Percentiles rank a stretch among this genome's conserved stretches.
phyloP scores from a whole-genome alignment of 78 protist genomes.

The Pigoraptor vietnamica region DNA sequence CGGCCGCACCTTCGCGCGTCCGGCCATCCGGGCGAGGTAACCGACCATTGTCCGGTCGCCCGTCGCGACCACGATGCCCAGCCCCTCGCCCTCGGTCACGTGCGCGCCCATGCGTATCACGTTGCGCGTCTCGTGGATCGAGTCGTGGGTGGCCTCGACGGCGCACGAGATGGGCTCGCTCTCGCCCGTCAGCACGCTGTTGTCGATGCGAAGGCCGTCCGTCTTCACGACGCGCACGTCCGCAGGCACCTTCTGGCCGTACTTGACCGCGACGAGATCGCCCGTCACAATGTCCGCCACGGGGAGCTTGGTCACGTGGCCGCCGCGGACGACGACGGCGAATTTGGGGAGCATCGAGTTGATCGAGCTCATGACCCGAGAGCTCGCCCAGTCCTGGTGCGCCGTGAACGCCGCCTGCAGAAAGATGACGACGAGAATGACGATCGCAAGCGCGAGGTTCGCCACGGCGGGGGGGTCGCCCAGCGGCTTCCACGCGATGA shows the following conservation, averaged over 20 bases:
- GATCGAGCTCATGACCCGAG: slow-evolving; percentile 73
- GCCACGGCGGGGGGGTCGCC: no score
- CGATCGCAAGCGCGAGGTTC: slow-evolving; percentile 63
- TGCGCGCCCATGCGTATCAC: slow-evolving; percentile 70
- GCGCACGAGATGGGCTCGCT: slow-evolving; percentile 67
- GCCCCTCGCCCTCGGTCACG: slow-evolving; percentile 66
- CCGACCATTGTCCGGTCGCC: slow-evolving; percentile 91
- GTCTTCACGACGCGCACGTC: slow-evolving; percentile 60
- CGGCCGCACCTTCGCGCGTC: not conserved
- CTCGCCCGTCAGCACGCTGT: slow-evolving; percentile 91
- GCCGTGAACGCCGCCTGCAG: slow-evolving; percentile 75
- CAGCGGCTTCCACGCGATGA: slow-evolving; percentile 33
- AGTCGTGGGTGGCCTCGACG: slow-evolving; percentile 39
- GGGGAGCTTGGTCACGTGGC: not conserved
- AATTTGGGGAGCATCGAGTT: slow-evolving; percentile 52
- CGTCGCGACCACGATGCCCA: slow-evolving; percentile 67
- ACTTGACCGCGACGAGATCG: slow-evolving; percentile 54
- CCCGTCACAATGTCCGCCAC: not conserved
- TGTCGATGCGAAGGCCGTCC: slow-evolving; percentile 27
- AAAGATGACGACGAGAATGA: slow-evolving; percentile 71
- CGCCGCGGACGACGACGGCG: slow-evolving; percentile 65
- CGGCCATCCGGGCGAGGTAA: slow-evolving; percentile 66
- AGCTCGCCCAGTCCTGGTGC: slow-evolving; percentile 71
- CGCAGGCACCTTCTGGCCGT: slow-evolving; percentile 73
- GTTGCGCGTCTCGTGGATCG: slow-evolving; percentile 64